Base-by-base conservation (phyloP, 441 rosid genomes). In the Capsella rubella region DNA sequence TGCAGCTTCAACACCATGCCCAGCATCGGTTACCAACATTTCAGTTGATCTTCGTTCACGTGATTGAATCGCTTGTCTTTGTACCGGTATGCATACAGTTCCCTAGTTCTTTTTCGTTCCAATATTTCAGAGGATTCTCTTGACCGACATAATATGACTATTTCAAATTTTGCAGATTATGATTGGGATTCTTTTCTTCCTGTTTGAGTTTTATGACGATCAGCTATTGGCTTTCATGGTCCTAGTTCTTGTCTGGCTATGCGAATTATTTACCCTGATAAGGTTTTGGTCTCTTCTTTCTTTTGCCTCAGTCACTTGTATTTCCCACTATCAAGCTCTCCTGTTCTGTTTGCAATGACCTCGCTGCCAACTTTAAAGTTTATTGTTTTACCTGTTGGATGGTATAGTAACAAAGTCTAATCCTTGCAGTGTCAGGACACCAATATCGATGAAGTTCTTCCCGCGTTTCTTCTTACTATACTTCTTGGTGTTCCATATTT, bases 1-100 rank as follows among this genome's bases (percentile, higher is more conserved):
- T 93, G 89, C 99, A 95, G 92, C 99, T 95, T 86, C 98, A 95
- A 75, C 98, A 95, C 85, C 98, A 93, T 82, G 99, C 99, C 81
- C 97, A 92, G 59, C 97, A 91, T 80, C 88, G 83, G 73, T 88
- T 93, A 69, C 99, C 99, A 39, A 93, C 99, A 25, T 95, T 95
- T 84, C 98, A 95, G 85, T 84, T 95, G 86, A 95, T 93, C 78
- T 95, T 95, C 78, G 97, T 95, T 65, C 97, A 95, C 74, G 99
- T 90, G 43, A 87, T 95, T 58, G 98, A 95, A 77, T 95, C 98
- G 6, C 97, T 95, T 35, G 97, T 93, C 72, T 95, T 95, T 87
- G 98, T 93, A 64, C 99, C 99, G 45, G 99, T 95, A 81, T 65
- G 88, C 66, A 70, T 64, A 67, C 59, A 29, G 32, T 25, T 54